Evolutionary conservation across 1,284 basidiomycete species (phyloP).

Genomic region (Bjerkandera adusta): DNA sequence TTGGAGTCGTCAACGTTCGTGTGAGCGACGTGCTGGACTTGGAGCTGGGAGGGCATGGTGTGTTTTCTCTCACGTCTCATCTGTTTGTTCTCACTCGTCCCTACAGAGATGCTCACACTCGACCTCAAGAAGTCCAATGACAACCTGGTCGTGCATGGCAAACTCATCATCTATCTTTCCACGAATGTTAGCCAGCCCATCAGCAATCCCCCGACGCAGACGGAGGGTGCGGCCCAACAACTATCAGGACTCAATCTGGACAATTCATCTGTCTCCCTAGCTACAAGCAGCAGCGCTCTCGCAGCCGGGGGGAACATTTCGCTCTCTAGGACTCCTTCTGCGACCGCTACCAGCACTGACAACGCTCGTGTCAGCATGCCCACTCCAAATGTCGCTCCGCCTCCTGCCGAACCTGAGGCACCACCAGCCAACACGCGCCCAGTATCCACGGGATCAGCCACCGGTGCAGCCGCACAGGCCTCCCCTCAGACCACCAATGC

Average conservation of each 20-base stretch:
- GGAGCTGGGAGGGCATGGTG: slow-evolving; percentile 78
- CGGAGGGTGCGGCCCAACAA: slow-evolving; percentile 31
- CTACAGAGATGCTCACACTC: slow-evolving; percentile 71
- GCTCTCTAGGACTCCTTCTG: slow-evolving; percentile 34
- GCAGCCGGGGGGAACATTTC: slow-evolving; percentile 25
- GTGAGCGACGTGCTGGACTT: slow-evolving; percentile 81
- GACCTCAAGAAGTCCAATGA: slow-evolving; percentile 88
- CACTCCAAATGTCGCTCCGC: slow-evolving; percentile 34
- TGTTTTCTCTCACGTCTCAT: slow-evolving; percentile 24
- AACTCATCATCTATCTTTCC: slow-evolving; percentile 79
- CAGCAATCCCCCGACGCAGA: slow-evolving; percentile 43
- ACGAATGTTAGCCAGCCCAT: slow-evolving; percentile 59
- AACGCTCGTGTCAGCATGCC: slow-evolving; percentile 33
- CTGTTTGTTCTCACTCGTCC: background rate
- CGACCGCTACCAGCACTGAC: slow-evolving; percentile 26
- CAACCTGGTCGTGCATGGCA: slow-evolving; percentile 84
- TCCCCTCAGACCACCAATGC: slow-evolving; percentile 31
- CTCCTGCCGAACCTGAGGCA: slow-evolving; percentile 26
- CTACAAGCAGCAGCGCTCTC: slow-evolving; percentile 32
- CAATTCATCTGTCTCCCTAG: slow-evolving; percentile 30
- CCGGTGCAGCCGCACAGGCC: slow-evolving; percentile 20
- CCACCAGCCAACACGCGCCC: slow-evolving; percentile 25
- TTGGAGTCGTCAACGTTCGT: slow-evolving; percentile 89
- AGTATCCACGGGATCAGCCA: slow-evolving; percentile 26
- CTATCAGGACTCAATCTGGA: slow-evolving; percentile 30